Evolutionary conservation across 805 yeast genomes (phyloP).

Genomic region (Yarrowia sp.): DNA sequence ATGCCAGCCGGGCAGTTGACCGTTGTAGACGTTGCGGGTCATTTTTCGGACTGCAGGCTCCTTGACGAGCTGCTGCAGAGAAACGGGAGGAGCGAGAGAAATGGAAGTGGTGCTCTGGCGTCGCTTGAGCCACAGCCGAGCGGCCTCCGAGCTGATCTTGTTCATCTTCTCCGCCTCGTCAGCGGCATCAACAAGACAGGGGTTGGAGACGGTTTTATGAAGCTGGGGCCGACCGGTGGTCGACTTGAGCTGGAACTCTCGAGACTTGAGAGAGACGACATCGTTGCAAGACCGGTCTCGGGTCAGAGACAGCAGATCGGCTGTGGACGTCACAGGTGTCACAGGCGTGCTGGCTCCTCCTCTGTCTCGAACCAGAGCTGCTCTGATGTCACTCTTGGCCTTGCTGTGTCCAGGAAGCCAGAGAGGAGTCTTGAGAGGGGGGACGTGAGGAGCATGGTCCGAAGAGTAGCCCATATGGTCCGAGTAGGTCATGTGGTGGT

Average conservation of each 20-base stretch:
- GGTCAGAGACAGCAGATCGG: neutral
- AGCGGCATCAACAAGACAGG: neutral
- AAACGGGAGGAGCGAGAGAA: neutral
- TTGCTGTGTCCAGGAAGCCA: constrained; percentile 7
- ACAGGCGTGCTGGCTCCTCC: neutral
- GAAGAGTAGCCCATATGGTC: neutral
- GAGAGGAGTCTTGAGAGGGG: neutral
- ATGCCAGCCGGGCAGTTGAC: constrained; percentile 7
- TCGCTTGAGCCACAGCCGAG: neutral
- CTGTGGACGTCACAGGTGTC: neutral
- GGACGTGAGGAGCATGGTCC: neutral
- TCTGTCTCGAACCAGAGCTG: constrained; percentile 4
- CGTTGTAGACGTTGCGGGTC: constrained; percentile 15
- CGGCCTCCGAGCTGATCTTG: neutral
- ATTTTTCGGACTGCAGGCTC: constrained; percentile 3
- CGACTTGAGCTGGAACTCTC: constrained; percentile 3
- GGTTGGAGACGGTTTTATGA: constrained; percentile 6
- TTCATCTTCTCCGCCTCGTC: constrained; percentile 5
- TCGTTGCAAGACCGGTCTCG: neutral
- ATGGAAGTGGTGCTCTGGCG: neutral
- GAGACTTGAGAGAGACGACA: neutral
- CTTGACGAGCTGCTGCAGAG: constrained; percentile 7
- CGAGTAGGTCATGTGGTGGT: neutral
- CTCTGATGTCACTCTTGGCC: constrained; percentile 1
- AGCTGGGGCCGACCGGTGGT: neutral